phyloP scores from a whole-genome alignment of 2,329 filamentous ascomycete species.

The Lachnellula occidentalis region DNA sequence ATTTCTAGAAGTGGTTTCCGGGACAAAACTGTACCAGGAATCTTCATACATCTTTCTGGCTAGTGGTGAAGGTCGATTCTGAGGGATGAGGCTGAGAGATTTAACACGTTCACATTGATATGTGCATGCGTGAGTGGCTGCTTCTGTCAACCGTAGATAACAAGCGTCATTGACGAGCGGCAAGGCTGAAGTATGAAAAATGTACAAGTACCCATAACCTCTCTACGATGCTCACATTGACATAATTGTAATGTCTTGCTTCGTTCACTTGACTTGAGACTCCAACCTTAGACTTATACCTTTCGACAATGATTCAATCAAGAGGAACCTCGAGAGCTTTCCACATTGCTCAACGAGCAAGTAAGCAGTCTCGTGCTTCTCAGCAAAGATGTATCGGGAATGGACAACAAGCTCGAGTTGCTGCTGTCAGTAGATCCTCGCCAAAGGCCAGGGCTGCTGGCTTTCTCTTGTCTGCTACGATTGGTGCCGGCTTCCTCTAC shows the following conservation, averaged over 20 bases:
- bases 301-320: constrained; percentile 20
- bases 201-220: too few relatives aligned
- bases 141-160: not conserved
- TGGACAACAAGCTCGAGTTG: constrained; percentile 11
- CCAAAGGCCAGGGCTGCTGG: constrained; percentile 9
- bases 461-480: constrained; percentile 18
- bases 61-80: not conserved
- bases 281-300: not conserved
- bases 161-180: constrained; percentile 14
- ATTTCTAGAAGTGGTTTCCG: constrained; percentile 51
- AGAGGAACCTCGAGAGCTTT: constrained; percentile 9
- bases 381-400: constrained; percentile 21
- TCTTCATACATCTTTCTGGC: constrained; percentile 68
- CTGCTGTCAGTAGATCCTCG: constrained; percentile 10
- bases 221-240: not conserved
- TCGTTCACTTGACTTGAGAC: not conserved
- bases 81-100: constrained; percentile 10
- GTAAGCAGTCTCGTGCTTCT: constrained; percentile 6
- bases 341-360: constrained; percentile 14
- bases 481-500: constrained; percentile 24
- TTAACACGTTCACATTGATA: not conserved
- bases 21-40: constrained; percentile 75
- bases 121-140: not conserved
- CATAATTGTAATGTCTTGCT: not conserved
- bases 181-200: constrained; percentile 11